Evolutionary conservation across 495 filamentous ascomycete genomes (phyloP).

Genomic region (Chaetomium fimeti): DNA sequence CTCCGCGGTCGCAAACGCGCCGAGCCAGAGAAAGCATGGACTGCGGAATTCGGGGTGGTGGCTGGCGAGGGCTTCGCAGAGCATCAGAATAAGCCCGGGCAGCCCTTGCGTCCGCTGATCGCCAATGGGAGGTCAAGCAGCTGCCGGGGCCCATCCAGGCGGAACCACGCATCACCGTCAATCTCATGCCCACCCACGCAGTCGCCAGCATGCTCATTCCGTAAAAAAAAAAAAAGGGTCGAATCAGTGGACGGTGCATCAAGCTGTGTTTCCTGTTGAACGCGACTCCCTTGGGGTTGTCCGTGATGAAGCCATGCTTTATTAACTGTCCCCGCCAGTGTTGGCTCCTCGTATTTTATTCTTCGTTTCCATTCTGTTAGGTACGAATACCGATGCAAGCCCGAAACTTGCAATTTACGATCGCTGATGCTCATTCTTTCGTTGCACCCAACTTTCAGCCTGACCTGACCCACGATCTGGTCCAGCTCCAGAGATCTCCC

Average conservation of each 20-base stretch:
- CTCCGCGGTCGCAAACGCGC: background rate
- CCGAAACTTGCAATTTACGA: conserved; percentile 7
- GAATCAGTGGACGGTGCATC: background rate
- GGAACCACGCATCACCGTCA: conserved; percentile 1
- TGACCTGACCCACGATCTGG: background rate
- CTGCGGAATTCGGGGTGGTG: conserved; percentile 6
- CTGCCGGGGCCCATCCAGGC: conserved; percentile 1
- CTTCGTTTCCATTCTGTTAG: background rate
- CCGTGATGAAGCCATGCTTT: background rate
- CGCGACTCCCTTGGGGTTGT: background rate
- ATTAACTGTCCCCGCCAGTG: background rate
- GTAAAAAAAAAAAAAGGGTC: conserved; percentile 1
- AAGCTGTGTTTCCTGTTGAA: background rate
- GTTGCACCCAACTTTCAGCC: background rate
- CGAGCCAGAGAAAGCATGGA: background rate
- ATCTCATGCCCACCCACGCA: background rate
- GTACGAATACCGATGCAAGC: conserved; percentile 1
- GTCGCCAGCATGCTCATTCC: background rate
- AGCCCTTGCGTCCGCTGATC: conserved; percentile 9
- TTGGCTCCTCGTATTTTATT: background rate
- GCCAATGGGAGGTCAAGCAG: background rate
- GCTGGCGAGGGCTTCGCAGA: conserved; percentile 9
- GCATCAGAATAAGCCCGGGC: background rate
- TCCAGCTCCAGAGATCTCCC: background rate
- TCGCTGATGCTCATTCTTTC: background rate